Base-by-base conservation (phyloP, 495 filamentous ascomycete species). In the Penicillium longicatenatum region DNA sequence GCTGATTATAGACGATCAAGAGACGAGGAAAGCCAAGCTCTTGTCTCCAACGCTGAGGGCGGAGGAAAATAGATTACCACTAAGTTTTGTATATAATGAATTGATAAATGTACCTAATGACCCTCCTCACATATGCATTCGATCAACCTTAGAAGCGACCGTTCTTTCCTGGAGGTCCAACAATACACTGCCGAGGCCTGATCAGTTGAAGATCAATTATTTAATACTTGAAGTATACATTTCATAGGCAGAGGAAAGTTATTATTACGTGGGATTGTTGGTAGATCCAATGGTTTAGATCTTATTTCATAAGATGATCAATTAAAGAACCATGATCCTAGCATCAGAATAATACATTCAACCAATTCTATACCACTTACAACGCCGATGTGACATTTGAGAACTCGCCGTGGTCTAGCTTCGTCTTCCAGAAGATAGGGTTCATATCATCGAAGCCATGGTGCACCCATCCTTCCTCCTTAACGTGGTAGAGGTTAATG, bases 401-500 rank as follows among this genome's bases (percentile, higher is more conserved):
- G 75, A 98, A 98, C 78, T 98, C 94, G 67, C 92, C 92, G 81
- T 93, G 94, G 74, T 96, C 89, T 66, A 98, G 75, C 87, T 98
- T 98, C 42, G 91, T 96, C 84, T 95, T 89, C 94, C 95, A 98
- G 86, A 98, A 98, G 65, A 97, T 92, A 22, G 91, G 91, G 79
- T 94, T 92, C 61, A 92, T 96, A 70, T 96, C 91, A 70, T 79
- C 89, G 81, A 98, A 98, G 47, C 94, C 94, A 69, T 97, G 93
- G 82, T 96, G 96, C 60, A 93, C 92, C 94, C 94, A 98, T 58
- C 94, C 94, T 58, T 90, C 87, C 77, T 98, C 93, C 86, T 97
- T 97, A 67, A 98, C 91, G 68, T 98, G 95, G 73, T 98, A 98
- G 67, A 96, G 65, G 78, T 98, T 98, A 82, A 98, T 97, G 80